Evolutionary conservation across 2,329 filamentous ascomycete genomes (phyloP), one percentile per base, ranked within the genome.

Genomic region (Monilinia laxa): DNA sequence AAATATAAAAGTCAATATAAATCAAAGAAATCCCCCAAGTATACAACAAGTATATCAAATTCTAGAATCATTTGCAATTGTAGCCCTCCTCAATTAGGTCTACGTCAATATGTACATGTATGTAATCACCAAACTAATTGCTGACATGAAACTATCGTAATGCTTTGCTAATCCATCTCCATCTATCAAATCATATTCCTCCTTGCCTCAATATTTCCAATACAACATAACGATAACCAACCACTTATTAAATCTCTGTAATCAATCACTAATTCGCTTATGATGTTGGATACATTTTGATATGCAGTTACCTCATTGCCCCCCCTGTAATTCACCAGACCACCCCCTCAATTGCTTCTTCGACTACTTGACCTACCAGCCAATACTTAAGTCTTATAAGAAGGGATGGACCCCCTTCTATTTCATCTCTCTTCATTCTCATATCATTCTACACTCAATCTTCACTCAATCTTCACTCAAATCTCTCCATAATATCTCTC

Each of bases 201-300:
- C 31, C 31, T 35, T 35, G 7, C 31, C 5, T 35, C 5, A 1
- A 35, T 9, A 4, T 35, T 35, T 6, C 5, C 31, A 40, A 40
- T 40, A 14, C 38, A 40, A 11, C 38, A 16, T 4, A 6, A 7
- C 42, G 35, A 42, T 42, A 18, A 20, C 10, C n/a, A 57, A 57
- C n/a, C 38, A 57, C 55, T 57, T 57, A 57, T 42, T 42, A 25
- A 57, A 25, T 12, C n/a, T 57, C n/a, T 5, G 55, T 57, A 57
- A 57, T 42, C 38, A 57, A 25, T 25, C n/a, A 42, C 55, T 57
- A 57, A 25, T 28, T 16, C 38, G 14, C 38, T 42, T 42, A 20
- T 2, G 23, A 3, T 6, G 18, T 12, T 7, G 2, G 2, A 9
- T 14, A 14, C 20, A 38, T 40, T 7, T 11, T 5, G 20, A 38